Base-by-base conservation (phyloP, 2,329 filamentous ascomycete species). In the Amesomyces nigricolor region DNA sequence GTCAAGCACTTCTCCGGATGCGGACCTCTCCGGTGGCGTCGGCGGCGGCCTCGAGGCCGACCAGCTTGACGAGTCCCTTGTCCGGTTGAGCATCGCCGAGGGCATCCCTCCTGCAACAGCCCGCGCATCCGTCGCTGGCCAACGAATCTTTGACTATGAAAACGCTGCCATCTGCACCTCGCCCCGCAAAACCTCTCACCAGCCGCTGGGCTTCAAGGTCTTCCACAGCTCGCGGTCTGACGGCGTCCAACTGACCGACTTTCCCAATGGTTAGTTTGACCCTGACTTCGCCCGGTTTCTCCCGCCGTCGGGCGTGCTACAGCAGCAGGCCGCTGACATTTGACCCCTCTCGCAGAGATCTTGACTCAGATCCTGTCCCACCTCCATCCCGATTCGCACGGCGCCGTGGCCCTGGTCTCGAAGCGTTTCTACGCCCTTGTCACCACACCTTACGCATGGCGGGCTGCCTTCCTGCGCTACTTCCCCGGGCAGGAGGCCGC, bases 371-470 rank as follows among this genome's bases (percentile, higher is more conserved):
- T 95, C 32, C 74, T 97, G 55, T 96, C 94, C 39, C 89, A 97
- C 73, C 77, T 99, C 51, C 87, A 91, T 50, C 90, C 91, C 9
- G 83, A 89, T 60, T 91, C 92, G 22, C 82, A 97, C 64, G 85
- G 87, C 16, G 82, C 87, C 9, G 86, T 96, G 10, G 87, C 91
- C 16, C 79, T 95, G 49, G 90, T 97, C 30, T 96, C 89, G 35
- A 89, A 85, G 65, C 87, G 89, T 53, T 95, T 97, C 68, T 89
- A 95, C 70, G 79, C 80, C 51, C 77, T 97, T 40, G 87, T 97
- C 54, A 96, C 90, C 4, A 92, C 89, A 1, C 89, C 91, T 14
- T 90, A 96, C 72, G 91, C 91, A 7, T 97, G 92, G 92, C 85
- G 90, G 60, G 88, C 91, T 68, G 92, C 91, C 5, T 97, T 97